phyloP scores from a whole-genome alignment of 495 filamentous ascomycete species.

The Cercophora samala region DNA sequence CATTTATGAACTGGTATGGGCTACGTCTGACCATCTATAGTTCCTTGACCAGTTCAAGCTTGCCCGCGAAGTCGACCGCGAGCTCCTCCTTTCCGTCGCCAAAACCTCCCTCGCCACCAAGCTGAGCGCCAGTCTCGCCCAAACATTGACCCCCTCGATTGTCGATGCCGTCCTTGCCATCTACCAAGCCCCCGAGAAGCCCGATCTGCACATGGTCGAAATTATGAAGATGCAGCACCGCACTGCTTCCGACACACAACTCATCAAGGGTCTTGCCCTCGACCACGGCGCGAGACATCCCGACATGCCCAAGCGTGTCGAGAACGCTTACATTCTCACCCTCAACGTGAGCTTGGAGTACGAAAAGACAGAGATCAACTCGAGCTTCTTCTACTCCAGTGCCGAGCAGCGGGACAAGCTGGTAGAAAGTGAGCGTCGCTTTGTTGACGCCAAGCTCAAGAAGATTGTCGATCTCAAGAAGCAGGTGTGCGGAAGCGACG shows the following conservation, averaged over 20 bases:
- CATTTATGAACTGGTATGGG: not conserved
- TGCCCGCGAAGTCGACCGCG: constrained; percentile 78
- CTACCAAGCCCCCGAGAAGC: constrained; percentile 83
- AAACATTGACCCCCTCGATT: constrained; percentile 87
- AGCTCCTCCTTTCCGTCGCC: constrained; percentile 89
- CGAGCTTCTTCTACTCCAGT: constrained; percentile 96
- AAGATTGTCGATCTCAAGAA: constrained; percentile 99
- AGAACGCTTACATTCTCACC: constrained; percentile 92
- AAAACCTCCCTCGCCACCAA: constrained; percentile 95
- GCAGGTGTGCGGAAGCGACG: constrained; percentile 89
- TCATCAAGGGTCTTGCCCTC: constrained; percentile 87
- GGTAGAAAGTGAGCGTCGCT: constrained; percentile 92
- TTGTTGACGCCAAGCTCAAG: constrained; percentile 93
- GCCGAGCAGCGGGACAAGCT: constrained; percentile 96
- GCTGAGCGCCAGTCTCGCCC: constrained; percentile 79
- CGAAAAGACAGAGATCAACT: constrained; percentile 99
- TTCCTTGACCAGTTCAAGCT: constrained; percentile 96
- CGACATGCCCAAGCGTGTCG: constrained; percentile 94
- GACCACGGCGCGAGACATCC: constrained; percentile 97
- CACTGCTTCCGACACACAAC: constrained; percentile 89
- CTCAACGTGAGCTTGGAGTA: constrained; percentile 97
- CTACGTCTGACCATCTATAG: constrained; percentile 43
- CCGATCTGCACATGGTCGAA: constrained; percentile 98
- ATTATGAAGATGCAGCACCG: constrained; percentile 99
- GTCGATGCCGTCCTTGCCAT: constrained; percentile 95